phyloP scores from a whole-genome alignment of 1,284 basidiomycete genomes.

The Trametes sp. region DNA sequence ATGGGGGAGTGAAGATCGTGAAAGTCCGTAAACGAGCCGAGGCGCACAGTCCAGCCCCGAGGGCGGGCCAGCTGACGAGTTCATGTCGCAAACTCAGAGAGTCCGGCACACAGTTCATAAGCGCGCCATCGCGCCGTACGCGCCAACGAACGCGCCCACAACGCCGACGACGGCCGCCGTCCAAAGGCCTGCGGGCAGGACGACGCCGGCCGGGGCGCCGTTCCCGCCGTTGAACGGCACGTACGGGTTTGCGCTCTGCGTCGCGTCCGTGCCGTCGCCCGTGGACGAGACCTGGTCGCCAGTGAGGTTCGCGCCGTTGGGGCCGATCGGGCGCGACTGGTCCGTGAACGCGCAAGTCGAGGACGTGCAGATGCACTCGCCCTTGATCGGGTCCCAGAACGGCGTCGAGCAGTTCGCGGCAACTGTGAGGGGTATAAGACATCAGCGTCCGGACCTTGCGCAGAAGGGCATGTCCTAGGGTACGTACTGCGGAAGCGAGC shows the following conservation, averaged over 20 bases:
- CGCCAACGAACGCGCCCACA: constrained; percentile 34
- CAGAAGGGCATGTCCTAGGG: neutral
- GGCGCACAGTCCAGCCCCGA: constrained; percentile 8
- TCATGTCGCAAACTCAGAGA: neutral
- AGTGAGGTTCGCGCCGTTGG: constrained; percentile 75
- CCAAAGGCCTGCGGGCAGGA: constrained; percentile 25
- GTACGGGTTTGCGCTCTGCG: constrained; percentile 45
- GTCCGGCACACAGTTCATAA: constrained; percentile 19
- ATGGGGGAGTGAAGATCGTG: neutral
- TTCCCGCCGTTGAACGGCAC: constrained; percentile 60
- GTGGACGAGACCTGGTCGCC: constrained; percentile 58
- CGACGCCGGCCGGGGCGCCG: neutral
- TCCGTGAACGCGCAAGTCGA: constrained; percentile 67
- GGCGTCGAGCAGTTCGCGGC: constrained; percentile 79
- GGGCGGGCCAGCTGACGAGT: neutral
- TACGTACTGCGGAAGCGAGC: constrained; percentile 62
- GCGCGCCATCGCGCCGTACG: constrained; percentile 29
- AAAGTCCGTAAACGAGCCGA: constrained; percentile 15
- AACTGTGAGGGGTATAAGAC: constrained; percentile 48
- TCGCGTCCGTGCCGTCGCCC: constrained; percentile 32
- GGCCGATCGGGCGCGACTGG: constrained; percentile 72
- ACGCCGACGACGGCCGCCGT: constrained; percentile 29
- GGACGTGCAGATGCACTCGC: constrained; percentile 68
- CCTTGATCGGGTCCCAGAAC: constrained; percentile 79
- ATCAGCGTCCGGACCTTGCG: neutral